Conservation (phyloP, 495 filamentous ascomycete genomes). For the Trichoderma asperelloides region DNA sequence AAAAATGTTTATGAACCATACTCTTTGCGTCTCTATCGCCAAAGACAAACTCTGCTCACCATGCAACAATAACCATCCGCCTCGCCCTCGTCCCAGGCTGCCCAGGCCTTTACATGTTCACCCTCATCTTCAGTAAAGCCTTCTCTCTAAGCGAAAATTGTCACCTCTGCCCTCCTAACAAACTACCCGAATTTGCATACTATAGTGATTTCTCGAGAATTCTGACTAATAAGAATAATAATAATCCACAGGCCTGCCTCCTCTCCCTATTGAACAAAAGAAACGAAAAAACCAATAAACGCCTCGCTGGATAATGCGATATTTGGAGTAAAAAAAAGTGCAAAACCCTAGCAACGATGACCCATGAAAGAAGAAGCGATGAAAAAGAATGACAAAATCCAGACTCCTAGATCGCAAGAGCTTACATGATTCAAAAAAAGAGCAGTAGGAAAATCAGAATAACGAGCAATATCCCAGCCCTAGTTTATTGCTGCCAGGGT, state of each 20-base stretch:
- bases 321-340: not conserved
- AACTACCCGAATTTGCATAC: not conserved
- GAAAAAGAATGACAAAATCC: conserved; percentile 1
- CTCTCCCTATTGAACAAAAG: not conserved
- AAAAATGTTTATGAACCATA: not conserved
- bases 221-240: not conserved
- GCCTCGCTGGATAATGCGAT: conserved; percentile 12
- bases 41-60: not conserved
- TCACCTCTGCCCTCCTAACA: no score
- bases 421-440: not conserved
- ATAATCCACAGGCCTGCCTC: not conserved
- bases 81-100: not conserved
- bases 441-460: not conserved
- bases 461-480: not conserved
- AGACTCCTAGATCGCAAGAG: conserved; percentile 1
- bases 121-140: not conserved
- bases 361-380: not conserved
- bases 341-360: not conserved
- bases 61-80: not conserved
- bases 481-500: conserved; percentile 41
- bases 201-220: not conserved
- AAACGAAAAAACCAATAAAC: not conserved
- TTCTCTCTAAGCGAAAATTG: not conserved
- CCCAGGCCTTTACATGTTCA: not conserved
- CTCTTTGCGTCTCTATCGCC: not conserved